A percentile compares a stretch with the other conserved stretches of the same genome.
Evolutionary conservation across 116 monocot species (phyloP).

Genomic region (Iris pallida): DNA sequence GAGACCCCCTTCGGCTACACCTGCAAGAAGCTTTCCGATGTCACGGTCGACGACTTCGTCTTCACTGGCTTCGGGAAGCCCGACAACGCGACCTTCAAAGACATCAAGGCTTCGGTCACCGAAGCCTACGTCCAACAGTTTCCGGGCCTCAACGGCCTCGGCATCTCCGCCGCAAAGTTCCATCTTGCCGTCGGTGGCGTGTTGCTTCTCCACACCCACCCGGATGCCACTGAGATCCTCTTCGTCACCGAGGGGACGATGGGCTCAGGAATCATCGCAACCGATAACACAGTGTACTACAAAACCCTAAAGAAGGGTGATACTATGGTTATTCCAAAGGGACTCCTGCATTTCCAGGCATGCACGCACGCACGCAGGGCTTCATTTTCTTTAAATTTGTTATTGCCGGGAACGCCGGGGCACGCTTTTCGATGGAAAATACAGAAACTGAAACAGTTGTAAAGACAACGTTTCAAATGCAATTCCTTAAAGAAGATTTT

Average conservation of each 20-base stretch:
- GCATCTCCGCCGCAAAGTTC: conserved; percentile 30
- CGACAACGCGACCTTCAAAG: conserved; percentile 11
- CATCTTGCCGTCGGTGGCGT: conserved; percentile 24
- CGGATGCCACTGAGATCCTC: conserved; percentile 30
- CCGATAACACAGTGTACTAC: conserved; percentile 14
- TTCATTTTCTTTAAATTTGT: too few relatives aligned
- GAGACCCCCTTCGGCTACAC: conserved; percentile 28
- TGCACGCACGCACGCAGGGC: too few relatives aligned
- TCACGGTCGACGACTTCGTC: conserved; percentile 36
- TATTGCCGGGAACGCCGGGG: too few relatives aligned
- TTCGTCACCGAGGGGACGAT: conserved; percentile 28
- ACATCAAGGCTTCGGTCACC: conserved; percentile 18
- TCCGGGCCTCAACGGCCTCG: conserved; percentile 45
- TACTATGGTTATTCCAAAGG: conserved; percentile 31
- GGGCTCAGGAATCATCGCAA: conserved; percentile 31
- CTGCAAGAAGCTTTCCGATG: conserved; percentile 19
- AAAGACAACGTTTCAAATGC: too few relatives aligned
- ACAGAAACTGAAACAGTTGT: too few relatives aligned
- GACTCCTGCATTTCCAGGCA: conserved; percentile 30
- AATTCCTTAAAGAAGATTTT: too few relatives aligned
- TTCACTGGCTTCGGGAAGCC: conserved; percentile 16
- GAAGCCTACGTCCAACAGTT: conserved; percentile 29
- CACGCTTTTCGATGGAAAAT: too few relatives aligned
- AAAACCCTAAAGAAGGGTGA: conserved; percentile 24
- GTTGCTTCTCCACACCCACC: conserved; percentile 42